Base-by-base conservation (phyloP, 495 filamentous ascomycete species). In the Bryoglossum gracile region DNA sequence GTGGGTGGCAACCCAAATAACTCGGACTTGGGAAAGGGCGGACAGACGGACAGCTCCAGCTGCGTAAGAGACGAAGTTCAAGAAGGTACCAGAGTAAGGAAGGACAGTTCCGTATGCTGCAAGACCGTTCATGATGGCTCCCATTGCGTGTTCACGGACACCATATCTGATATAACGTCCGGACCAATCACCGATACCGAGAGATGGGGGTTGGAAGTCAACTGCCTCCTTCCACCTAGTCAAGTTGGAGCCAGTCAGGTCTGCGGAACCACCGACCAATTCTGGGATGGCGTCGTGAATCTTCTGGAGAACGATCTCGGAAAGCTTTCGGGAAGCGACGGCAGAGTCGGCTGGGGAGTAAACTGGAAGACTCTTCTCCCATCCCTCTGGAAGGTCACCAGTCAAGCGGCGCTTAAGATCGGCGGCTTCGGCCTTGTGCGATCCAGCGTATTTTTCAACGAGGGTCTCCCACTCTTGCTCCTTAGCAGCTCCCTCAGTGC, bases 51-150 rank as follows among this genome's bases (percentile, higher is more conserved):
- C 84, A 63, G 94, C 82, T 67, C 92, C 92, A 55, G 92, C 87
- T 54, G 88, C 91, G 66, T 99, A 99, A 18, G 92, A 99, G 53
- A 99, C 90, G 74, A 99, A 99, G 85, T 99, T 99, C 53, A 99
- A 75, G 84, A 99, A 99, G 60, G 91, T 96, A 68, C 92, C 92
- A 45, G 79, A 85, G 55, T 87, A 94, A 43, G 92, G 92, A 62
- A 99, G 85, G 63, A 94, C 73, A 61, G 87, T 95, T 55, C 92
- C 92, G 67, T 99, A 99, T 51, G 89, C 91, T 47, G 87, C 79
- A 46, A 99, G 78, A 71, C 92, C 92, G 76, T 99, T 99, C 83
- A 99, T 88, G 71, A 95, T 86, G 62, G 87, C 90, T 64, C 84
- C 92, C 92, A 99, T 96, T 65, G 74, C 86, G 70, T 96, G 90